phyloP scores from a whole-genome alignment of 2,329 filamentous ascomycete species.

The Microdochium paspali region DNA sequence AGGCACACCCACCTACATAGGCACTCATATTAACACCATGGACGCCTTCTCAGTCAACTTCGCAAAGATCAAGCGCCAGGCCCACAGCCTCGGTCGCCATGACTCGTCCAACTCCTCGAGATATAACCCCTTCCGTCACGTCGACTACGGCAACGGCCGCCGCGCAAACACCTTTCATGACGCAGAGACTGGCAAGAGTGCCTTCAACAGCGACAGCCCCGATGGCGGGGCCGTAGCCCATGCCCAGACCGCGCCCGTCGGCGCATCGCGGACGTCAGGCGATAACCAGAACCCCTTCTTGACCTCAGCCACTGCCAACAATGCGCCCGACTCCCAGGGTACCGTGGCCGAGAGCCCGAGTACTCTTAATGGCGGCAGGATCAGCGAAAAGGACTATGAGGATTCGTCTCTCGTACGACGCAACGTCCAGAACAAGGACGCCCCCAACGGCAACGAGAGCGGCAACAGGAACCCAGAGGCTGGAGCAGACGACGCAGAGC shows the following conservation, averaged over 20 bases:
- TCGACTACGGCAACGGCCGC: constrained; percentile 21
- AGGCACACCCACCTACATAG: not conserved
- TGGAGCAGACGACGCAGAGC: constrained; percentile 16
- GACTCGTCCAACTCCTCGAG: constrained; percentile 24
- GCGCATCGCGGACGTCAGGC: not conserved
- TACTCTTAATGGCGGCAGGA: not conserved
- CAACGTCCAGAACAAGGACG: constrained; percentile 13
- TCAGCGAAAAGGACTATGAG: not conserved
- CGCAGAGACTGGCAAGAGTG: constrained; percentile 8
- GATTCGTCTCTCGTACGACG: constrained; percentile 4
- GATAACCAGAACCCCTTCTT: not conserved
- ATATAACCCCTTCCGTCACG: constrained; percentile 32
- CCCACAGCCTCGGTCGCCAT: constrained; percentile 30
- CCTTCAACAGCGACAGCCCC: constrained; percentile 9
- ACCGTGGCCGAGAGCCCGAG: not conserved
- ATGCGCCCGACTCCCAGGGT: not conserved
- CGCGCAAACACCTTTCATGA: constrained; percentile 21
- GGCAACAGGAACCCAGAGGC: constrained; percentile 16
- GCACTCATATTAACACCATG: constrained; percentile 5
- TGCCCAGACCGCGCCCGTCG: not conserved
- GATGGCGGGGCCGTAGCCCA: constrained; percentile 8
- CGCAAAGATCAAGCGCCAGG: constrained; percentile 32
- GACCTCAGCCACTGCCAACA: not conserved
- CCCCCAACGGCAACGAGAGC: not conserved
- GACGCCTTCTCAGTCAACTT: constrained; percentile 33